Evolutionary conservation across 768 basidiomycete species (phyloP).

Genomic region (Tephrocybe rancida): DNA sequence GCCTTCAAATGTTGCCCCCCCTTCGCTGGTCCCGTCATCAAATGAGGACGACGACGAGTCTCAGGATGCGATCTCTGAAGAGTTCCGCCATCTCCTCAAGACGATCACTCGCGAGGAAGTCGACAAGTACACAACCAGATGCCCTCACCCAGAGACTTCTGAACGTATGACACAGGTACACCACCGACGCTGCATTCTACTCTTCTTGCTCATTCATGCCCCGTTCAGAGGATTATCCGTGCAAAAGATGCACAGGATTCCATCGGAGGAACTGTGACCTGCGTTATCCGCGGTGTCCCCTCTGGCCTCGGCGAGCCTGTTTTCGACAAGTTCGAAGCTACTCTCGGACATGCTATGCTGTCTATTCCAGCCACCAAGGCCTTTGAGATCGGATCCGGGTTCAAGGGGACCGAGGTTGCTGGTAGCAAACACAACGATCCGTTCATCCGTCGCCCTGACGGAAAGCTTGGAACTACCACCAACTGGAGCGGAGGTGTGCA

Average conservation of each 20-base stretch:
- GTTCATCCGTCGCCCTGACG: slow-evolving; percentile 67
- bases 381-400: slow-evolving; percentile 97
- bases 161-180: slow-evolving; percentile 86
- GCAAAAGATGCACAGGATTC: slow-evolving; percentile 92
- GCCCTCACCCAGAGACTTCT: slow-evolving; percentile 88
- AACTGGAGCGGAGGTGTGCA: slow-evolving; percentile 99
- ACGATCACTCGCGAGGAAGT: slow-evolving; percentile 86
- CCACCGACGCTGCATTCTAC: background rate
- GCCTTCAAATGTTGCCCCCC: slow-evolving; percentile 50
- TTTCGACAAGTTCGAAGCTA: slow-evolving; percentile 98
- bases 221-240: slow-evolving; percentile 80
- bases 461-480: slow-evolving; percentile 78
- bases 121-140: slow-evolving; percentile 84
- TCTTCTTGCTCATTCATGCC: slow-evolving; percentile 3
- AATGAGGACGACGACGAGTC: slow-evolving; percentile 59
- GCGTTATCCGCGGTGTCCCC: slow-evolving; percentile 90
- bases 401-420: slow-evolving; percentile 91
- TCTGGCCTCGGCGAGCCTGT: slow-evolving; percentile 94
- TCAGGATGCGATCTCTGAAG: slow-evolving; percentile 78
- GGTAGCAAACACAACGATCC: slow-evolving; percentile 94
- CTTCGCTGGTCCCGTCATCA: slow-evolving; percentile 35
- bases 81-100: slow-evolving; percentile 78
- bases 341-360: slow-evolving; percentile 96
- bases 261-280: slow-evolving; percentile 97
- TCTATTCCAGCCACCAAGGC: slow-evolving; percentile 98